Conservation (phyloP, 202 grass and related monocot genomes). For the Digitaria exilis region DNA sequence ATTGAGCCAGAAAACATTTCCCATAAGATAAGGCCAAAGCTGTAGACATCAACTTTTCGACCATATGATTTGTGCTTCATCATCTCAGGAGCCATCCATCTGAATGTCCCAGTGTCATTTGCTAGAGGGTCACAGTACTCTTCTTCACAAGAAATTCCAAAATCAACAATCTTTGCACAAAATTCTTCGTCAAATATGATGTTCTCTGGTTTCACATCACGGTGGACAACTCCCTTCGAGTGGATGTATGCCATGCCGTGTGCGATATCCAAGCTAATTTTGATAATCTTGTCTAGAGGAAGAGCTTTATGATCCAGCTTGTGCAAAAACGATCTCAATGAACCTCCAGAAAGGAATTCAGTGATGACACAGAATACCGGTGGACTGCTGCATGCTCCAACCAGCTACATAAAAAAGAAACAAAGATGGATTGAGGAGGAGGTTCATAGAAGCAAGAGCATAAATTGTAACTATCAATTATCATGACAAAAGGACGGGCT, state of each 20-base stretch:
- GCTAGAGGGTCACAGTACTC: slow-evolving; percentile 46
- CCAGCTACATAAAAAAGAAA: slow-evolving; percentile 49
- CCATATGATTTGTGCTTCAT: slow-evolving; percentile 75
- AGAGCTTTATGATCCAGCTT: slow-evolving; percentile 78
- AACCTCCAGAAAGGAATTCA: slow-evolving; percentile 82
- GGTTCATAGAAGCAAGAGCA: neutral
- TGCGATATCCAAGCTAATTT: slow-evolving; percentile 66
- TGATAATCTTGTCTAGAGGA: slow-evolving; percentile 63
- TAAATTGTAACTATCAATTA: slow-evolving; percentile 6
- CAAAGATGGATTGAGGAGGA: neutral
- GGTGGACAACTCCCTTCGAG: slow-evolving; percentile 64
- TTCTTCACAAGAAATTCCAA: slow-evolving; percentile 66
- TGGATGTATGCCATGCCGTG: slow-evolving; percentile 64
- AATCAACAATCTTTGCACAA: slow-evolving; percentile 67
- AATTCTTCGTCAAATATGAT: slow-evolving; percentile 58
- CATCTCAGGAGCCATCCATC: slow-evolving; percentile 88
- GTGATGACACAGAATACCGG: slow-evolving; percentile 87
- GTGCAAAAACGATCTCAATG: slow-evolving; percentile 80
- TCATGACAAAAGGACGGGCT: slow-evolving; percentile 4
- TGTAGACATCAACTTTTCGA: slow-evolving; percentile 85
- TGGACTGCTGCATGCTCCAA: slow-evolving; percentile 73
- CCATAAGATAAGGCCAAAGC: slow-evolving; percentile 82
- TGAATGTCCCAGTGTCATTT: slow-evolving; percentile 61
- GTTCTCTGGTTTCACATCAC: slow-evolving; percentile 75
- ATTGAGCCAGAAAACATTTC: slow-evolving; percentile 76